phyloP scores from a whole-genome alignment of 2,329 filamentous ascomycete genomes.

The Clonostachys chloroleuca region DNA sequence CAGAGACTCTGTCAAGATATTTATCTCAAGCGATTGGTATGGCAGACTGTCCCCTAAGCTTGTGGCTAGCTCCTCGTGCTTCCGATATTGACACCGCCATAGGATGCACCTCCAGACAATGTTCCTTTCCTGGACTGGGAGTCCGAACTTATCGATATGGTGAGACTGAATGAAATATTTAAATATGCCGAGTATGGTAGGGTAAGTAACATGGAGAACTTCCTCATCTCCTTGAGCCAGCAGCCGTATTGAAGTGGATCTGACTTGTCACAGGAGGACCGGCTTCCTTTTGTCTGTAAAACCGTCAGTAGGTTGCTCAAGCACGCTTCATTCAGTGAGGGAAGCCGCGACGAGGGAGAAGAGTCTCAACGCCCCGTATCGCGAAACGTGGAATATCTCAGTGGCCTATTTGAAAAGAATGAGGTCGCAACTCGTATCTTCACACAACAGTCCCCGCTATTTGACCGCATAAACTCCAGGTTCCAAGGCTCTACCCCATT shows the following conservation, averaged over 20 bases:
- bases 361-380: slow-evolving; percentile 24
- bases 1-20: slow-evolving; percentile 54
- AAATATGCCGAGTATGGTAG: too few species aligned
- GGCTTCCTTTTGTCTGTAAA: slow-evolving; percentile 42
- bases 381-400: slow-evolving; percentile 39
- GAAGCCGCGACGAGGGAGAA: slow-evolving; percentile 10
- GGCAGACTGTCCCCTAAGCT: too few species aligned
- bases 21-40: slow-evolving; percentile 54
- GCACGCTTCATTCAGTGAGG: slow-evolving; percentile 28
- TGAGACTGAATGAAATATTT: slow-evolving; percentile 36
- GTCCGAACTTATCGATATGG: slow-evolving; percentile 34
- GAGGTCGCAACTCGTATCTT: slow-evolving; percentile 53
- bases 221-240: background rate
- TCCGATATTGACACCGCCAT: slow-evolving; percentile 14
- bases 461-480: slow-evolving; percentile 28
- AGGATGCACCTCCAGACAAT: slow-evolving; percentile 19
- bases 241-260: too few species aligned
- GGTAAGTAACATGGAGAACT: slow-evolving; percentile 9
- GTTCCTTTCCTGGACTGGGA: slow-evolving; percentile 28
- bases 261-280: slow-evolving; percentile 10
- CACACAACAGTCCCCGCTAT: slow-evolving; percentile 61
- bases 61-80: too few species aligned
- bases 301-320: slow-evolving; percentile 39
- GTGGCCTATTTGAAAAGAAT: slow-evolving; percentile 32
- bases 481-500: background rate